A percentile compares a stretch with the other conserved stretches of the same genome.
Evolutionary conservation across 257 asterid species (phyloP).

Genomic region (Solanum chmielewskii): DNA sequence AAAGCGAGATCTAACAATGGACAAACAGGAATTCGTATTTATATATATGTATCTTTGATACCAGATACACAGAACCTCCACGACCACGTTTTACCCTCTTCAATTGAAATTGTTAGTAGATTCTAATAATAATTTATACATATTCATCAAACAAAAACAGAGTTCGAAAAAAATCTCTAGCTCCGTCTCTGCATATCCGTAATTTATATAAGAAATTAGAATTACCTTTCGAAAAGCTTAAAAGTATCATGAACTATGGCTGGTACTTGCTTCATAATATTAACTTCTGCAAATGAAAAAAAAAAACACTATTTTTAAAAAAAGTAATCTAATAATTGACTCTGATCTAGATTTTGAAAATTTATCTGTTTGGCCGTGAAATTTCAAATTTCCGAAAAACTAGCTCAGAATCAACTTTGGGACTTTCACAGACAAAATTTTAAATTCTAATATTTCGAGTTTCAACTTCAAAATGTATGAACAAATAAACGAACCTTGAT

Average conservation of each 20-base stretch:
- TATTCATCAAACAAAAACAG: background rate
- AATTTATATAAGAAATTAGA: background rate
- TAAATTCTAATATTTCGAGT: background rate
- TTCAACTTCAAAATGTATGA: background rate
- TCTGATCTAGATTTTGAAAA: background rate
- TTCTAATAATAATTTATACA: background rate
- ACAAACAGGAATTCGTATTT: background rate
- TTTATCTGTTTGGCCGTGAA: background rate
- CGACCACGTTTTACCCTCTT: background rate
- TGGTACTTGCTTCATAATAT: constrained; percentile 75
- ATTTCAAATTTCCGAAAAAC: background rate
- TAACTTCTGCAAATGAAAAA: constrained; percentile 33
- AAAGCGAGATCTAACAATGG: background rate
- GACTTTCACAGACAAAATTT: background rate
- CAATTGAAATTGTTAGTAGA: background rate
- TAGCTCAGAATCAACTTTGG: background rate
- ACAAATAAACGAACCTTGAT: constrained; percentile 26
- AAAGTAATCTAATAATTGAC: background rate
- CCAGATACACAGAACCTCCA: background rate
- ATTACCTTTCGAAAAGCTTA: constrained; percentile 80
- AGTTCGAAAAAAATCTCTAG: background rate
- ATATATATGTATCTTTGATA: background rate
- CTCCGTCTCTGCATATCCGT: background rate
- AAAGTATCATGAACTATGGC: constrained; percentile 78
- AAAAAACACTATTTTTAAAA: background rate